Percentiles rank a stretch among this genome's conserved stretches.
These are phyloP conservation scores for Oryza meridionalis DNA, from an alignment of 176 grass and related monocot species.

Conservation along the genomic window DNA sequence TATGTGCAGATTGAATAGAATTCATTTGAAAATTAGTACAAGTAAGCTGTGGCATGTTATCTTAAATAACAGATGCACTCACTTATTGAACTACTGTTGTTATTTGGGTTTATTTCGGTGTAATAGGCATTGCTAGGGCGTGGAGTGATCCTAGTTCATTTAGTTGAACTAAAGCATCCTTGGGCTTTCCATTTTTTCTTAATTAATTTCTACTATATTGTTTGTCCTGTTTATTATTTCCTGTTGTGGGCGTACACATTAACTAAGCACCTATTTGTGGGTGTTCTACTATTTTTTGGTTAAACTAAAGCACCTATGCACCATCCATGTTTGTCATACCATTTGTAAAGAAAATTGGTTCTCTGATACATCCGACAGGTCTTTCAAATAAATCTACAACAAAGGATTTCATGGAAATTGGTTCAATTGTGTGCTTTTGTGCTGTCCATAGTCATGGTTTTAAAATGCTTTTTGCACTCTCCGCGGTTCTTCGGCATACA, in stretches of 20 bases:
- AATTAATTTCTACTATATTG: neutral
- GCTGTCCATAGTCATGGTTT: constrained; percentile 96
- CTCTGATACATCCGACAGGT: constrained; percentile 55
- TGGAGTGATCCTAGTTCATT: neutral
- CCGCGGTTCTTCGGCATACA: constrained; percentile 82
- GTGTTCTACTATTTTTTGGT: neutral
- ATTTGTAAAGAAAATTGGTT: constrained; percentile 8
- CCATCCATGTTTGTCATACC: neutral
- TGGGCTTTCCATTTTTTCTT: neutral
- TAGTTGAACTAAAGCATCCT: neutral
- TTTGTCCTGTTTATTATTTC: constrained; percentile 11
- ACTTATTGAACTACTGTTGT: neutral
- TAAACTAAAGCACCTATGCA: constrained; percentile 18
- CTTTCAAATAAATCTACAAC: constrained; percentile 63
- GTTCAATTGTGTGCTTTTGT: constrained; percentile 86
- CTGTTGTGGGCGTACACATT: constrained; percentile 4
- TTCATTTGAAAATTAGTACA: no score
- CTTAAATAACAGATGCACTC: neutral
- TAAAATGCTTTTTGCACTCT: constrained; percentile 96
- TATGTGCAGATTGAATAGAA: neutral
- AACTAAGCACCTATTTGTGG: neutral
- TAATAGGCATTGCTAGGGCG: no score
- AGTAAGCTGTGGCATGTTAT: neutral
- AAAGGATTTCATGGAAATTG: constrained; percentile 84
- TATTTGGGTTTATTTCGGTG: neutral